These are phyloP conservation scores for Suillus sp. DNA, from an alignment of 768 basidiomycete genomes.

Conservation along the genomic window DNA sequence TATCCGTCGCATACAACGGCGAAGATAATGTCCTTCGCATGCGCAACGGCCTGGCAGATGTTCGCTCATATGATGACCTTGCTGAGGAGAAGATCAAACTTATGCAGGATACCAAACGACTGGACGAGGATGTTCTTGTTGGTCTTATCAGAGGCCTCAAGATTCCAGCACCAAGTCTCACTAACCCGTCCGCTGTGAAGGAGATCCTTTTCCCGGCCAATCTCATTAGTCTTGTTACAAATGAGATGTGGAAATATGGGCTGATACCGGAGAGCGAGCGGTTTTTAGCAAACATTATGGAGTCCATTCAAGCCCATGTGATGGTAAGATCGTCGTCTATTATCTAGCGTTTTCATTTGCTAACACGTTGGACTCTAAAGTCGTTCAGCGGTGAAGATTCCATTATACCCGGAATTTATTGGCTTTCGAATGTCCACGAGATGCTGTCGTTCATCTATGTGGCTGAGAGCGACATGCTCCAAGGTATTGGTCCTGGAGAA, in stretches of 20 bases:
- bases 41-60: constrained; percentile 69
- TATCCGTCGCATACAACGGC: constrained; percentile 86
- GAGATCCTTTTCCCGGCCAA: constrained; percentile 99
- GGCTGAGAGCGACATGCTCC: constrained; percentile 98
- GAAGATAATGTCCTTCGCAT: constrained; percentile 73
- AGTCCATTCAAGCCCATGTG: constrained; percentile 94
- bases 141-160: constrained; percentile 90
- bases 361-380: constrained; percentile 39
- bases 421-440: constrained; percentile 99
- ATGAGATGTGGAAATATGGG: constrained; percentile 99
- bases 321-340: constrained; percentile 66
- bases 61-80: constrained; percentile 80
- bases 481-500: constrained; percentile 96
- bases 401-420: constrained; percentile 95
- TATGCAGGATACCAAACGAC: constrained; percentile 84
- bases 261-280: constrained; percentile 96
- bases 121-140: constrained; percentile 92
- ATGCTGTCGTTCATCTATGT: constrained; percentile 99
- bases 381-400: constrained; percentile 93
- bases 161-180: constrained; percentile 87
- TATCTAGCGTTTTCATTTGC: background rate
- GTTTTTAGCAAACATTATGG: constrained; percentile 99
- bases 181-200: constrained; percentile 91
- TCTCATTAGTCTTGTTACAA: constrained; percentile 95
- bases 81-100: constrained; percentile 94